Evolutionary conservation across 2,329 filamentous ascomycete species (phyloP).

Genomic region (Colletotrichum nymphaeae): DNA sequence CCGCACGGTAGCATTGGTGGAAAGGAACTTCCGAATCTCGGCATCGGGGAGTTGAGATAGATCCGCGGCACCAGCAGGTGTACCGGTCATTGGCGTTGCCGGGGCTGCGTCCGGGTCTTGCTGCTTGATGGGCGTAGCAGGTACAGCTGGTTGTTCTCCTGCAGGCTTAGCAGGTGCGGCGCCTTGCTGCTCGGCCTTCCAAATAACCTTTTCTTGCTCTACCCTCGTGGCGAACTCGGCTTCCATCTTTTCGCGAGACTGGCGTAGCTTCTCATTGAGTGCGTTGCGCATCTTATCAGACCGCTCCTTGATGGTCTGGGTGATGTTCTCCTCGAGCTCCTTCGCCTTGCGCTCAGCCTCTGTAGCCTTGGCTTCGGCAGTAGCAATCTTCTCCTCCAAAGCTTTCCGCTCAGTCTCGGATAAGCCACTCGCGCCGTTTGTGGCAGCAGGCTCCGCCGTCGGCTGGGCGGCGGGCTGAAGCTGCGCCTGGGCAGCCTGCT

Average conservation of each 20-base stretch:
- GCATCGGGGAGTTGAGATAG: constrained; percentile 63
- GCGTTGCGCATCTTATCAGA: constrained; percentile 77
- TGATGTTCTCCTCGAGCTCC: constrained; percentile 72
- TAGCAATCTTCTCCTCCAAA: constrained; percentile 68
- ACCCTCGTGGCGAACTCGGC: constrained; percentile 67
- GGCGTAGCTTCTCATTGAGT: constrained; percentile 77
- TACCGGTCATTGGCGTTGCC: constrained; percentile 49
- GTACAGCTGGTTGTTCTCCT: constrained; percentile 38
- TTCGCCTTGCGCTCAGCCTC: constrained; percentile 73
- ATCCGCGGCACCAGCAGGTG: constrained; percentile 46
- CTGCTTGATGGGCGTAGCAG: constrained; percentile 56
- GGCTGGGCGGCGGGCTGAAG: constrained; percentile 27
- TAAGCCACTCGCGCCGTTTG: constrained; percentile 45
- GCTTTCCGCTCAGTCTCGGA: constrained; percentile 69
- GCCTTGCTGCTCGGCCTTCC: constrained; percentile 63
- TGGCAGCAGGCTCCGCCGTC: background rate
- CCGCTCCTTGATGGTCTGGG: constrained; percentile 70
- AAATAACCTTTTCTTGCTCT: constrained; percentile 73
- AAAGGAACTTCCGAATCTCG: constrained; percentile 67
- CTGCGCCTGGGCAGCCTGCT: constrained; percentile 38
- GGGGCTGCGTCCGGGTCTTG: constrained; percentile 43
- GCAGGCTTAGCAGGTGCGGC: constrained; percentile 38
- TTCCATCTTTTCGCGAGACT: constrained; percentile 62
- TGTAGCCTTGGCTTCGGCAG: constrained; percentile 69
- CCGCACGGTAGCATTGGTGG: constrained; percentile 67